These are phyloP conservation scores for Coemansia erecta DNA, from an alignment of 192 early-diverging fungal genomes.

Conservation along the genomic window DNA sequence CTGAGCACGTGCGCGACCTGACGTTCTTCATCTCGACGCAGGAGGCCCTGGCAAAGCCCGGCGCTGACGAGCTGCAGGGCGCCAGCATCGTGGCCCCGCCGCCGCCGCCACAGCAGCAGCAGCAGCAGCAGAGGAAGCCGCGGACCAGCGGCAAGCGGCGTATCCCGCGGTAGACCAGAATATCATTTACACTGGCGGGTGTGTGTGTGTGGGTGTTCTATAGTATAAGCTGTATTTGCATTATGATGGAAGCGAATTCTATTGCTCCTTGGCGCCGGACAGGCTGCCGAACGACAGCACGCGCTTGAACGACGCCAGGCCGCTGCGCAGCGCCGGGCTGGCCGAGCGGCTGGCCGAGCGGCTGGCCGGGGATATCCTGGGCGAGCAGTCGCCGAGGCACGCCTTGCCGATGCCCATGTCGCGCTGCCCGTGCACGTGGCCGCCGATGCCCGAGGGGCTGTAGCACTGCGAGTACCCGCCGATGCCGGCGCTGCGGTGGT, in stretches of 20 bases:
- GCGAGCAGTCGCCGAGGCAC: conserved; percentile 7
- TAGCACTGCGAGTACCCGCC: conserved; percentile 18
- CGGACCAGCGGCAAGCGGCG: conserved; percentile 7
- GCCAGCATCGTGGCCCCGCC: conserved; percentile 8
- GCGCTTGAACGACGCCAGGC: conserved; percentile 1
- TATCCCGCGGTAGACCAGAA: background rate
- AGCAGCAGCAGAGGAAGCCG: background rate
- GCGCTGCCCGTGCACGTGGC: conserved; percentile 12
- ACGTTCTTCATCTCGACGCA: conserved; percentile 84
- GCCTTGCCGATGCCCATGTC: conserved; percentile 35
- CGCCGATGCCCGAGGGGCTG: conserved; percentile 17
- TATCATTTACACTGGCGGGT: no score
- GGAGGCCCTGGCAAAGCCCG: conserved; percentile 24
- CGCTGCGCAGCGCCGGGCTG: background rate
- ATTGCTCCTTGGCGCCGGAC: background rate
- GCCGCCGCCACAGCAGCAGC: conserved; percentile 2
- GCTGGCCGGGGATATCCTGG: background rate
- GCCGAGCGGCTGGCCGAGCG: no score
- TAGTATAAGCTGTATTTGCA: no score
- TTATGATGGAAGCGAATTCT: no score
- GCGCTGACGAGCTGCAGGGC: conserved; percentile 4
- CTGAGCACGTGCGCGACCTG: conserved; percentile 88
- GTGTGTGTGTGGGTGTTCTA: no score
- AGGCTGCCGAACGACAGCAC: conserved; percentile 1
- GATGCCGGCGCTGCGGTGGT: conserved; percentile 16